Conservation (phyloP, 768 basidiomycete genomes). For the Boletales sp. region DNA sequence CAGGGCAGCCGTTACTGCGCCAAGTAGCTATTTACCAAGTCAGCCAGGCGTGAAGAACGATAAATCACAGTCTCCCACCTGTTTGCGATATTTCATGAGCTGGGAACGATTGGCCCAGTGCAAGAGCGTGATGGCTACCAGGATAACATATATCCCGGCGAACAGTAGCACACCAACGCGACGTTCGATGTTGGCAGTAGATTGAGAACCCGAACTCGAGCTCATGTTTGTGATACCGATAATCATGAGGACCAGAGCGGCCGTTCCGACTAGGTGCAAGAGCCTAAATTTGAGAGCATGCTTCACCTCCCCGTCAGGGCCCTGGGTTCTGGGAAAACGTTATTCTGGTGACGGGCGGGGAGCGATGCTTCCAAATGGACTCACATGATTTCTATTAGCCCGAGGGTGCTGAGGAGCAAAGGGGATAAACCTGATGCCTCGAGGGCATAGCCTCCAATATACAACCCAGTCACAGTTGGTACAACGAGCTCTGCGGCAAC, state of each 20-base stretch:
- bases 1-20: conserved; percentile 50
- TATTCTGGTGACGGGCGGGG: background rate
- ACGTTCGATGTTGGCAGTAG: conserved; percentile 25
- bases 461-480: conserved; percentile 41
- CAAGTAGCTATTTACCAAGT: conserved; percentile 46
- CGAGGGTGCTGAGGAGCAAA: conserved; percentile 35
- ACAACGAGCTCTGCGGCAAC: conserved; percentile 49
- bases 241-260: conserved; percentile 32
- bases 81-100: conserved; percentile 24
- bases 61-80: conserved; percentile 30
- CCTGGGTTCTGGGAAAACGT: conserved; percentile 26
- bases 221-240: conserved; percentile 26
- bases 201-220: conserved; percentile 8
- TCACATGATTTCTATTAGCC: conserved; percentile 34
- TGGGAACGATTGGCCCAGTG: conserved; percentile 48
- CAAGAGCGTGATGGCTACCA: conserved; percentile 45
- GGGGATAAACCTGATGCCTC: conserved; percentile 40
- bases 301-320: conserved; percentile 19
- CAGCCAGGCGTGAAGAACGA: conserved; percentile 3
- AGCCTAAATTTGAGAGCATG: conserved; percentile 19
- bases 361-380: conserved; percentile 7
- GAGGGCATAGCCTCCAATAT: conserved; percentile 48
- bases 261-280: conserved; percentile 24
- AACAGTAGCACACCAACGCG: conserved; percentile 36
- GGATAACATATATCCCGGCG: conserved; percentile 38